Evolutionary conservation across 2,329 filamentous ascomycete genomes (phyloP).

Genomic region (Rhytidhysteron rufulum): DNA sequence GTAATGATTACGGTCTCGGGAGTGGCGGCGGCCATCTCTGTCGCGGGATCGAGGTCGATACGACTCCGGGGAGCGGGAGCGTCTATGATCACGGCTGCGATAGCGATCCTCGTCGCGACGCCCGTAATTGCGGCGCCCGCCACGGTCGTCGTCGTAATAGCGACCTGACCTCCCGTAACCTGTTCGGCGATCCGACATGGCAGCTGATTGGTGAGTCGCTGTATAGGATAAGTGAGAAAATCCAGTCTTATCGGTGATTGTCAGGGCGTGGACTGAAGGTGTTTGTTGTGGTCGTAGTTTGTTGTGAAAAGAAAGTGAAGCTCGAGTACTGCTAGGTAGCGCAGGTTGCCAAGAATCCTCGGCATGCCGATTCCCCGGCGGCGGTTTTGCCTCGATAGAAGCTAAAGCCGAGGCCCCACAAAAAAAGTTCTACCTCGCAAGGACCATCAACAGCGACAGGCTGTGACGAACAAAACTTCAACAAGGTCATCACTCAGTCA

Average conservation of each 20-base stretch:
- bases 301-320: no score
- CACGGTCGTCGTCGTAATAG: slow-evolving; percentile 38
- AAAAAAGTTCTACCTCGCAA: no score
- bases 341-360: no score
- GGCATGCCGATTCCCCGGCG: no score
- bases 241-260: slow-evolving; percentile 1
- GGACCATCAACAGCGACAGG: no score
- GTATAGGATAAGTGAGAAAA: slow-evolving; percentile 10
- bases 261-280: not conserved
- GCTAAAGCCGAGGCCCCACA: no score
- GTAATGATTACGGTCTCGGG: slow-evolving; percentile 56
- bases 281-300: no score
- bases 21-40: slow-evolving; percentile 53
- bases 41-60: slow-evolving; percentile 40
- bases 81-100: slow-evolving; percentile 58
- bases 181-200: slow-evolving; percentile 59
- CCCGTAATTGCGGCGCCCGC: slow-evolving; percentile 46
- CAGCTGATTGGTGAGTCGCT: no score
- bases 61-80: slow-evolving; percentile 53
- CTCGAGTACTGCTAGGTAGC: no score
- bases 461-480: no score
- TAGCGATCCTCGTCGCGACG: slow-evolving; percentile 64
- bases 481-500: no score
- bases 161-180: slow-evolving; percentile 60
- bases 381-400: no score